A percentile compares a stretch with the other conserved stretches of the same genome.
phyloP scores from a whole-genome alignment of 2,329 filamentous ascomycete genomes.

The Cladosporium halotolerans region DNA sequence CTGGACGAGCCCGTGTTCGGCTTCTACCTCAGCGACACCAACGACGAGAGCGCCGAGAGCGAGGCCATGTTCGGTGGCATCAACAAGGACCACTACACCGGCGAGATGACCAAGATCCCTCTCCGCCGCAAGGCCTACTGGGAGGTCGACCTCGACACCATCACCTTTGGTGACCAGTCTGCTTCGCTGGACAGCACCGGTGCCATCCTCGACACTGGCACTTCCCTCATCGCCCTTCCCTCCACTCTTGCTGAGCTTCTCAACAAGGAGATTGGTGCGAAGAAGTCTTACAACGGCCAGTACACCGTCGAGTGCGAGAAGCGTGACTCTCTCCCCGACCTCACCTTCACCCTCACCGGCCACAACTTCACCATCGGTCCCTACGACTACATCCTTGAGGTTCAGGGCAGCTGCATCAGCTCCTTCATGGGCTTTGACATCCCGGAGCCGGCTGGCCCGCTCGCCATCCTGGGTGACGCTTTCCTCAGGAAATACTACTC shows the following conservation, averaged over 20 bases:
- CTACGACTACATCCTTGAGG: conserved; percentile 92
- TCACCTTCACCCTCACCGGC: conserved; percentile 84
- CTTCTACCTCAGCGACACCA: conserved; percentile 82
- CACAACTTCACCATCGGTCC: conserved; percentile 87
- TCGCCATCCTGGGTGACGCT: conserved; percentile 88
- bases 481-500: conserved; percentile 84
- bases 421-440: conserved; percentile 92
- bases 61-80: conserved; percentile 87
- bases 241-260: conserved; percentile 87
- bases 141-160: conserved; percentile 94
- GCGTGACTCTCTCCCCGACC: conserved; percentile 76
- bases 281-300: conserved; percentile 96
- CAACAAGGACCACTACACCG: conserved; percentile 72
- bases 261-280: conserved; percentile 95
- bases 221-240: conserved; percentile 92
- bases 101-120: conserved; percentile 87
- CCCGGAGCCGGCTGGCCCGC: conserved; percentile 77
- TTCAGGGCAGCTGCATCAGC: conserved; percentile 92
- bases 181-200: conserved; percentile 91
- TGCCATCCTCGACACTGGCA: conserved; percentile 96
- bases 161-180: conserved; percentile 77
- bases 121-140: conserved; percentile 98
- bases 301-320: conserved; percentile 88
- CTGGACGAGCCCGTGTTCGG: conserved; percentile 90
- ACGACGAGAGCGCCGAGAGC: conserved; percentile 66